Conservation (phyloP, 2,329 filamentous ascomycete genomes). For the Massarina eburnea region DNA sequence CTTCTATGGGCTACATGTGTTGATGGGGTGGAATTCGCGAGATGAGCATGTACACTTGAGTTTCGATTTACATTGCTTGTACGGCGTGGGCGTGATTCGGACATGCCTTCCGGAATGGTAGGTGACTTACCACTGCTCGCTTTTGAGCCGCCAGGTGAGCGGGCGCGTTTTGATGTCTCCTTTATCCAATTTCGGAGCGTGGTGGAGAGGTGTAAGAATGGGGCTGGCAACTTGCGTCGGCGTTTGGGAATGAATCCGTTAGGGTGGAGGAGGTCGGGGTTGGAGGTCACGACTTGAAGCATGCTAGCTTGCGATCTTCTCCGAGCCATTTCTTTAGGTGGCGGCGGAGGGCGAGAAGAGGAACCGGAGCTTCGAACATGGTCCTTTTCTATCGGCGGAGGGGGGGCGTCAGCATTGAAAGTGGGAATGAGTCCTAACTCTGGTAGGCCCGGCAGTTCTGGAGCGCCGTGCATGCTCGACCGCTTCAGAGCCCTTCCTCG, state of each 20-base stretch:
- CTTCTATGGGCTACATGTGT: constrained; percentile 46
- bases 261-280: constrained; percentile 62
- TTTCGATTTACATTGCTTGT: constrained; percentile 38
- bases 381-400: constrained; percentile 78
- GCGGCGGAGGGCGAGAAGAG: constrained; percentile 76
- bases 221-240: constrained; percentile 60
- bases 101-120: constrained; percentile 28
- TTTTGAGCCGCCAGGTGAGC: constrained; percentile 38
- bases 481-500: constrained; percentile 78
- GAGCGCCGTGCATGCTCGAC: constrained; percentile 56
- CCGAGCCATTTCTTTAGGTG: constrained; percentile 74
- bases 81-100: constrained; percentile 34
- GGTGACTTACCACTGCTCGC: constrained; percentile 38
- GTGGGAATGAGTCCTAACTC: constrained; percentile 56
- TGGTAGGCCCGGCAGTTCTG: constrained; percentile 76
- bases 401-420: constrained; percentile 48
- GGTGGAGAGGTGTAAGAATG: constrained; percentile 67
- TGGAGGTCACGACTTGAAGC: constrained; percentile 77
- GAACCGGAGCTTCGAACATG: constrained; percentile 75
- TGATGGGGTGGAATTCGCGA: constrained; percentile 39
- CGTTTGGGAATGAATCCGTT: constrained; percentile 59
- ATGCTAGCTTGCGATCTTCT: constrained; percentile 79
- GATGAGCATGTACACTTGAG: constrained; percentile 38
- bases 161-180: constrained; percentile 53
- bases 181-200: constrained; percentile 74